Base-by-base conservation (phyloP, 2,329 filamentous ascomycete species). In the Talaromyces sp. region DNA sequence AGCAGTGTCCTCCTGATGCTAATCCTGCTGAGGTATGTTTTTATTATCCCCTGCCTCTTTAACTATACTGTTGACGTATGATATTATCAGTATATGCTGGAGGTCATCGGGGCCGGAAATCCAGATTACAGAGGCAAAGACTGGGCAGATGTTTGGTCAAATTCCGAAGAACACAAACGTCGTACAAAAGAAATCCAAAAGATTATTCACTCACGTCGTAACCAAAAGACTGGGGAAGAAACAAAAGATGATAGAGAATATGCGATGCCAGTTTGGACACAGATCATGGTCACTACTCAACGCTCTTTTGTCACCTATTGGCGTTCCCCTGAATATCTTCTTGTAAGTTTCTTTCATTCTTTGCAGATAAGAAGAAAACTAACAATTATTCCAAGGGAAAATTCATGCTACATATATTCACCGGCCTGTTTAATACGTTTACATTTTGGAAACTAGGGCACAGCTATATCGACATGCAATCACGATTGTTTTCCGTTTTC, bases 401-500 rank as follows among this genome's bases (percentile, higher is more conserved):
- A 72, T 81, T 87, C 63, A 80, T 86, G 72, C 76, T 88, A 1
- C 84, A 87, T 58, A 81, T 88, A 55, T 76, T 86, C 53, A 85
- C 84, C 0, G 86, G 85, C 13, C 79, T 89, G 19, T 90, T 90
- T 77, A 89, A 88, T 65, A 85, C 84, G 15, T 89, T 90, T 68
- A 89, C 88, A 0, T 91, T 91, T 69, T 90, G 82, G 79, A 80
- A 85, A 64, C 73, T 89, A 0, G 82, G 82, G 0, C 78, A 82
- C 56, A 78, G 82, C 2, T 77, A 78, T 1, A 82, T 87, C 62
- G 87, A 88, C 67, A 84, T 88, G 76, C 88, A 90, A 71, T 88
- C 86, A 54, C 82, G 88, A 8, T 81, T 93, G 9, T 93, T 93
- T 75, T 87, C 88, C 9, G 81, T 89, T 60, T 93, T 93, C 74